Conservation (phyloP, 2,329 filamentous ascomycete species). For the Scortechinia acanthostroma region DNA sequence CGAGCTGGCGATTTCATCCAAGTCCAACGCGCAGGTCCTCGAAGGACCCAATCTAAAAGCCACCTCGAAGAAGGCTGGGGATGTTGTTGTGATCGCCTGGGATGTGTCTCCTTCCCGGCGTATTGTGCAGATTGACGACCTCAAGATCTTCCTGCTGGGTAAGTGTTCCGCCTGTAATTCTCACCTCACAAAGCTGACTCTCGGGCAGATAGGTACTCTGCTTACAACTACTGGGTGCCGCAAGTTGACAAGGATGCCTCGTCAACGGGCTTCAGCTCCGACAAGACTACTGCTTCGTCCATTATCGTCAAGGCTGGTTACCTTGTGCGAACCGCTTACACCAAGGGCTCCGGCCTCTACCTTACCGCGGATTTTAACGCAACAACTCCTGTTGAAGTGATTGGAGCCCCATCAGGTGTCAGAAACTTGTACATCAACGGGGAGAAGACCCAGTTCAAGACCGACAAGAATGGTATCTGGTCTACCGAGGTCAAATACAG, state of each 20-base stretch:
- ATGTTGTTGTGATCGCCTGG: slow-evolving; percentile 10
- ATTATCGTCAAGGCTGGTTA: slow-evolving; percentile 60
- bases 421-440: slow-evolving; percentile 36
- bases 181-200: background rate
- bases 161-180: slow-evolving; percentile 10
- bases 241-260: slow-evolving; percentile 33
- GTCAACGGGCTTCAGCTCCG: slow-evolving; percentile 12
- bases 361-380: slow-evolving; percentile 68
- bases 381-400: slow-evolving; percentile 61
- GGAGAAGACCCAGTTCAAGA: slow-evolving; percentile 21
- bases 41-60: slow-evolving; percentile 25
- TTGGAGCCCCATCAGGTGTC: slow-evolving; percentile 46
- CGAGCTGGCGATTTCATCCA: slow-evolving; percentile 43
- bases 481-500: slow-evolving; percentile 39
- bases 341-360: slow-evolving; percentile 45
- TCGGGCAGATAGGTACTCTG: slow-evolving; percentile 48
- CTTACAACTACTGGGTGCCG: slow-evolving; percentile 65
- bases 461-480: slow-evolving; percentile 34
- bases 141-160: slow-evolving; percentile 44
- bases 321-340: slow-evolving; percentile 50
- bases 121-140: slow-evolving; percentile 8
- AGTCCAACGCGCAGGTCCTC: slow-evolving; percentile 19
- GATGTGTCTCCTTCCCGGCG: slow-evolving; percentile 5
- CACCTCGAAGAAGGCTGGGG: slow-evolving; percentile 15
- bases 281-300: slow-evolving; percentile 23